Conservation (phyloP, 331 rosid genomes). For the Arachis monticola region DNA sequence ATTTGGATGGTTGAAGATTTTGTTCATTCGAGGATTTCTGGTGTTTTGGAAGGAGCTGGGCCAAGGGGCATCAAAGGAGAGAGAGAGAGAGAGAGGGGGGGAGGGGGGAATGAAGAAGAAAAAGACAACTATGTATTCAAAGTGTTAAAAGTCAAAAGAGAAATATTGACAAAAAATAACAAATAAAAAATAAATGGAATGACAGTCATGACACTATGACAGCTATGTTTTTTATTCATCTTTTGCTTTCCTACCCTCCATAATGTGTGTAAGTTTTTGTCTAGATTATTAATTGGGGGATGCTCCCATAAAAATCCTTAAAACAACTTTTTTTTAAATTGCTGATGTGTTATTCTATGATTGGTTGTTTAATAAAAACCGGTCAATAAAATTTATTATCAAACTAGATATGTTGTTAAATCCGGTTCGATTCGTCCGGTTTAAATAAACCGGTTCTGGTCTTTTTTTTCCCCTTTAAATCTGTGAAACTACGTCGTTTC, state of each 20-base stretch:
- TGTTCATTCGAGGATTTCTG: constrained; percentile 42
- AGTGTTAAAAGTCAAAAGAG: constrained; percentile 24
- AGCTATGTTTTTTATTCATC: constrained; percentile 29
- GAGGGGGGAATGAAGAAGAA: constrained; percentile 52
- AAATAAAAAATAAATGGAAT: too few relatives aligned
- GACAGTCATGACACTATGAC: constrained; percentile 30
- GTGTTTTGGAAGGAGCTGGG: constrained; percentile 1
- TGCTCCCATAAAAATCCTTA: too few relatives aligned
- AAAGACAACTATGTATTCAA: constrained; percentile 46
- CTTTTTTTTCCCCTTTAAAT: too few relatives aligned
- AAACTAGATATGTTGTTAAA: too few relatives aligned
- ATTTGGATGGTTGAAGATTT: constrained; percentile 32
- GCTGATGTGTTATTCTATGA: too few relatives aligned
- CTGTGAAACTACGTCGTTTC: too few relatives aligned
- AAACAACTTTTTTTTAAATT: too few relatives aligned
- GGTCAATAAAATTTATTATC: too few relatives aligned
- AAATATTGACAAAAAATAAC: constrained; percentile 47
- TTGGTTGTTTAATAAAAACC: too few relatives aligned
- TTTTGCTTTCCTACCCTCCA: constrained; percentile 23
- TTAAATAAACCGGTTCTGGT: too few relatives aligned
- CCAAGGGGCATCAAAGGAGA: constrained; percentile 45
- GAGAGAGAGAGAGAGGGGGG: constrained; percentile 32
- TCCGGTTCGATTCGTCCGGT: too few relatives aligned
- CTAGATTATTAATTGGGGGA: too few relatives aligned
- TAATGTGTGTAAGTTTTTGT: neutral